phyloP scores from a whole-genome alignment of 768 basidiomycete genomes.

The Holtermanniella nyarrowii region DNA sequence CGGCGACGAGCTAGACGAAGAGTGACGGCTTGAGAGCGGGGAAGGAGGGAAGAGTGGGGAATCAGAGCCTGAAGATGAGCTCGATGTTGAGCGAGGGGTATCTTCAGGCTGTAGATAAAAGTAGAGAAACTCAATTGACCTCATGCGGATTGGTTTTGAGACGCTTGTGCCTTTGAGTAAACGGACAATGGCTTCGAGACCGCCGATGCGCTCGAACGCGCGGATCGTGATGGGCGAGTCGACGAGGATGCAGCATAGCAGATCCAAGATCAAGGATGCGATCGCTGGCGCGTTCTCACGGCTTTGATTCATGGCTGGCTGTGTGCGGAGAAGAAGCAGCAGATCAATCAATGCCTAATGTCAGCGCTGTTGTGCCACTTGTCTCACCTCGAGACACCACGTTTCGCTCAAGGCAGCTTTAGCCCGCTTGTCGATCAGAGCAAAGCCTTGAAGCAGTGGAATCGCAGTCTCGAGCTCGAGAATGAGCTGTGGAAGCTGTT shows the following conservation, averaged over 20 bases:
- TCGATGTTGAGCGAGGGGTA: background rate
- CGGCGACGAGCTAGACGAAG: background rate
- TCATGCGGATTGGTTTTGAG: slow-evolving; percentile 89
- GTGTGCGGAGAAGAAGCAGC: slow-evolving; percentile 22
- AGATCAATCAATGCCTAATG: slow-evolving; percentile 28
- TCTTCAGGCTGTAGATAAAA: slow-evolving; percentile 87
- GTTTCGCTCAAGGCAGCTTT: slow-evolving; percentile 19
- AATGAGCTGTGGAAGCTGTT: slow-evolving; percentile 8
- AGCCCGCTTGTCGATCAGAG: slow-evolving; percentile 10
- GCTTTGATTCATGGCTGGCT: slow-evolving; percentile 2
- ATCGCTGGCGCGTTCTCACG: slow-evolving; percentile 36
- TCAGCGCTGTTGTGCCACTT: background rate
- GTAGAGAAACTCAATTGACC: slow-evolving; percentile 88
- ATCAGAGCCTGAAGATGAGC: slow-evolving; percentile 1
- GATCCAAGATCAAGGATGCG: slow-evolving; percentile 69
- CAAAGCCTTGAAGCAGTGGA: slow-evolving; percentile 23
- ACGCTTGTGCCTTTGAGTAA: slow-evolving; percentile 76
- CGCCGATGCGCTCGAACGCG: slow-evolving; percentile 63
- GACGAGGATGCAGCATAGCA: slow-evolving; percentile 76
- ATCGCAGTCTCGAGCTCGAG: slow-evolving; percentile 17
- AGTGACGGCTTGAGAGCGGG: background rate
- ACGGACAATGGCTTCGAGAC: slow-evolving; percentile 73
- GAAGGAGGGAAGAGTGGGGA: slow-evolving; percentile 3
- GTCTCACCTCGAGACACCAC: slow-evolving; percentile 30
- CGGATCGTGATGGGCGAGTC: slow-evolving; percentile 68